Conservation (phyloP, 352 stramenopile species). For the Pythium dissotocum region DNA sequence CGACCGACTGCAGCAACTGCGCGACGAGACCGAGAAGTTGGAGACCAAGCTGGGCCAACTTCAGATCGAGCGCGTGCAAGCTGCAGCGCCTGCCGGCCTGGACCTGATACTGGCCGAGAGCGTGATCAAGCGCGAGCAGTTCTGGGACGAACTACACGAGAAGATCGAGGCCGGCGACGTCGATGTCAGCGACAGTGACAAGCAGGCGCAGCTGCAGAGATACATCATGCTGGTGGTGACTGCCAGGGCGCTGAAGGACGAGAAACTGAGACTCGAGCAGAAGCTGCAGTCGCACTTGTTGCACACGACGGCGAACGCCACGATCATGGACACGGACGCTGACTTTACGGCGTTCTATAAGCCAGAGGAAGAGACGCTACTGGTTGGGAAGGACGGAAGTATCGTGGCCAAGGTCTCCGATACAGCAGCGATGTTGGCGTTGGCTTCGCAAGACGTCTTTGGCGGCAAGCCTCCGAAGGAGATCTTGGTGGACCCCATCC, state of each 20-base stretch:
- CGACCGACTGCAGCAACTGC: slow-evolving; percentile 17
- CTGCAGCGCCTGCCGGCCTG: not conserved
- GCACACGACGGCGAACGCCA: not conserved
- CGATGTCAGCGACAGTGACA: too few relatives aligned
- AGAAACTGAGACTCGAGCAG: slow-evolving; percentile 15
- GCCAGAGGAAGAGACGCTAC: too few relatives aligned
- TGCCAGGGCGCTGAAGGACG: slow-evolving; percentile 39
- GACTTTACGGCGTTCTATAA: too few relatives aligned
- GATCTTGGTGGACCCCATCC: slow-evolving; percentile 15
- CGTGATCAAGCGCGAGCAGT: too few relatives aligned
- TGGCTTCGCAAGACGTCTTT: not conserved
- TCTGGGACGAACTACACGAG: too few relatives aligned
- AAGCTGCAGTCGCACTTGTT: slow-evolving; percentile 4
- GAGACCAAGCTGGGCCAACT: slow-evolving; percentile 39
- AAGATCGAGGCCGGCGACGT: too few relatives aligned
- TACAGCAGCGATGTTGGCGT: too few relatives aligned
- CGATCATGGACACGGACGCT: not conserved
- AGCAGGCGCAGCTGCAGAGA: not conserved
- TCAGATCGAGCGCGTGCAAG: slow-evolving; percentile 19
- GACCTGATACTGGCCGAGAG: too few relatives aligned
- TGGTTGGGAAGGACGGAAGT: too few relatives aligned
- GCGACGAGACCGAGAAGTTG: not conserved
- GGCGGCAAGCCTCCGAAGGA: slow-evolving; percentile 18
- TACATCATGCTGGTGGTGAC: slow-evolving; percentile 41
- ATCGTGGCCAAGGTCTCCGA: too few relatives aligned